Conservation (phyloP, 169 alveolate genomes). For the Perkinsus olseni region DNA sequence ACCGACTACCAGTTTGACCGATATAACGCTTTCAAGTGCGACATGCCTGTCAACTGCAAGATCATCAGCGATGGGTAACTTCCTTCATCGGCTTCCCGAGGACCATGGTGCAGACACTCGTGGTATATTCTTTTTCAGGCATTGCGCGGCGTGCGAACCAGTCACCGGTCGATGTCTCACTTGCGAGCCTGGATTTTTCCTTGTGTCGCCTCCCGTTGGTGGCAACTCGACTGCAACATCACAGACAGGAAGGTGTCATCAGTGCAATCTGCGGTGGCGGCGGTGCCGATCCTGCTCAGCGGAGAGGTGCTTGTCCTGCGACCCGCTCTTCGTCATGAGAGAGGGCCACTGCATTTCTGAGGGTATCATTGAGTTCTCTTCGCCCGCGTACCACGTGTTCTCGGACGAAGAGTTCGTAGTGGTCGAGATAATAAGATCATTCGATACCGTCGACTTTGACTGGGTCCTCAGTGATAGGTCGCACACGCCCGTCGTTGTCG, state of each 20-base stretch:
- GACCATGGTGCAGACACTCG: not conserved
- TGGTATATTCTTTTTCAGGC: not conserved
- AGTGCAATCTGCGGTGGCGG: not conserved
- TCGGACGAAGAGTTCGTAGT: not conserved
- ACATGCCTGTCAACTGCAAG: not conserved
- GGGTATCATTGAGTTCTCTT: conserved; percentile 7
- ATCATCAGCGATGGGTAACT: not conserved
- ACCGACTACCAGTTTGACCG: not conserved
- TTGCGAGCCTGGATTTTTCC: conserved; percentile 11
- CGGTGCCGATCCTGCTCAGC: conserved; percentile 5
- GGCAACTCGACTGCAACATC: not conserved
- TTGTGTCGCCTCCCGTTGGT: not conserved
- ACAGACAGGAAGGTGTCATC: not conserved
- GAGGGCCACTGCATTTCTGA: conserved; percentile 14
- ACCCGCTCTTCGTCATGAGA: conserved; percentile 13
- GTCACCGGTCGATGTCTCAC: conserved; percentile 7
- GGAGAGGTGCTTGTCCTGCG: conserved; percentile 12
- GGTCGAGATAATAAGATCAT: not conserved
- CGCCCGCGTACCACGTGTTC: conserved; percentile 6
- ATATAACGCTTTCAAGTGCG: not conserved
- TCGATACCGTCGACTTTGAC: not conserved
- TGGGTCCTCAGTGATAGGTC: not conserved
- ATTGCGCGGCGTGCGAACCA: conserved; percentile 6
- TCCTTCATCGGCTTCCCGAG: too few species aligned
- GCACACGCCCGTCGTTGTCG: not conserved